Evolutionary conservation across 495 filamentous ascomycete species (phyloP), one percentile per base, ranked within the genome.

Genomic region (Aspergillus avenaceus): DNA sequence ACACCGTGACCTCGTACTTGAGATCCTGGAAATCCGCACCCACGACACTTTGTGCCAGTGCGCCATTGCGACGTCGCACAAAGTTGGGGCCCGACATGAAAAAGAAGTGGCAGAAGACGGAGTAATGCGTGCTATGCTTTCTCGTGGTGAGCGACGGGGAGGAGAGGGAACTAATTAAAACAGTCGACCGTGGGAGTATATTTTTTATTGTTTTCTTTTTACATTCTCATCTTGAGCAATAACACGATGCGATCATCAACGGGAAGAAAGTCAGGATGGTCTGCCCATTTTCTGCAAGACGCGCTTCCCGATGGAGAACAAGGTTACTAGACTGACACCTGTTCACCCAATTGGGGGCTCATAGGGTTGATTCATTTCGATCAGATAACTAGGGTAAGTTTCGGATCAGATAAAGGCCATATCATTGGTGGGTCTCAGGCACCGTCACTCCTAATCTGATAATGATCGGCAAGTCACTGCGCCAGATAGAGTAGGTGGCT

Each of bases 11-110:
- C 21, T 47, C 50, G 21, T 40, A 46, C 9, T 52, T 47, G 31
- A 46, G 25, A 11, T 23, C 32, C 6, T n/a, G 25, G 9, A 52
- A 47, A 19, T 52, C 43, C 22, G 50, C 23, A 14, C 50, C 50
- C 2, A 19, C 42, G 32, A 46, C 34, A 24, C 16, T 31, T 43
- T 41, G 50, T 2, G 42, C 50, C 3, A 72, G 65, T 53, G 80
- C 81, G 52, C 72, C 78, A 48, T 84, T 76, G 47, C 84, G 41
- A 29, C 50, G 45, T 27, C 50, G 29, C 22, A 38, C 29, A 8
- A 46, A 9, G 23, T 52, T 45, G 46, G 57, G 62, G 28, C 42
- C 50, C 50, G 45, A 28, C 36, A 42, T 24, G 46, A 26, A 31
- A 22, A 9, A 32, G 4, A 32, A 12, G 9, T 31, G 3, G n/a